A percentile compares a stretch with the other conserved stretches of the same genome.
phyloP scores from a whole-genome alignment of 805 yeast genomes.

The Saturnispora diversa region DNA sequence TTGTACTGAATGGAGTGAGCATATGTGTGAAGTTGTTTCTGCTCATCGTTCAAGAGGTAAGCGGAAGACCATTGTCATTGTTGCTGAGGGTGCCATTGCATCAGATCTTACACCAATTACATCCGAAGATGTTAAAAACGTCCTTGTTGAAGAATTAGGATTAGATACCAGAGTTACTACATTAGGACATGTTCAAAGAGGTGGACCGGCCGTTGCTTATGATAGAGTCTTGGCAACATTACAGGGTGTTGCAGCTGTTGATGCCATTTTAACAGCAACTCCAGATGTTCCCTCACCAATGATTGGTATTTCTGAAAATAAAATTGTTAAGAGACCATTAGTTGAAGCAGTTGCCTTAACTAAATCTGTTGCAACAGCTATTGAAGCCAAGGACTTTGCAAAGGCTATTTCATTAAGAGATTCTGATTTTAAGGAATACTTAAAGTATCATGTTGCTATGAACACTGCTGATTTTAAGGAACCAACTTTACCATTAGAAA shows the following conservation, averaged over 20 bases:
- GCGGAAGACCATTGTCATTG: slow-evolving; percentile 71
- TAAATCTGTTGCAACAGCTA: slow-evolving; percentile 64
- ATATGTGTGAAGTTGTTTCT: slow-evolving; percentile 53
- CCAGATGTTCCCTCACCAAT: slow-evolving; percentile 73
- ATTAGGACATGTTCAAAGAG: slow-evolving; percentile 76
- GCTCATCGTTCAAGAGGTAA: slow-evolving; percentile 65
- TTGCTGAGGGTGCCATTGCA: slow-evolving; percentile 79
- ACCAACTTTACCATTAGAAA: slow-evolving; percentile 45
- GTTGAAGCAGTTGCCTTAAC: slow-evolving; percentile 69
- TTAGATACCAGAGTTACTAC: slow-evolving; percentile 73
- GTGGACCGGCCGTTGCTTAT: slow-evolving; percentile 73
- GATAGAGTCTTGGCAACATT: slow-evolving; percentile 67
- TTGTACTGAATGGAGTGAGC: slow-evolving; percentile 55
- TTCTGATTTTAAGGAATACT: slow-evolving; percentile 58
- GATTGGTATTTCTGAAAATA: slow-evolving; percentile 66
- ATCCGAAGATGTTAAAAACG: slow-evolving; percentile 56
- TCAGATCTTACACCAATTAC: slow-evolving; percentile 60
- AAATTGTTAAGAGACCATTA: slow-evolving; percentile 57
- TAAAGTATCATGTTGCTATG: slow-evolving; percentile 53
- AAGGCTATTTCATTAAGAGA: slow-evolving; percentile 67
- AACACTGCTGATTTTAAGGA: slow-evolving; percentile 61
- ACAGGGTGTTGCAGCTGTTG: slow-evolving; percentile 78
- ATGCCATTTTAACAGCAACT: slow-evolving; percentile 59
- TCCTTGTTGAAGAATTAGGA: slow-evolving; percentile 51
- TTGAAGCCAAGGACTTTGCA: slow-evolving; percentile 55